These are phyloP conservation scores for Moesziomyces sp. DNA, from an alignment of 1,284 basidiomycete species.

Conservation along the genomic window DNA sequence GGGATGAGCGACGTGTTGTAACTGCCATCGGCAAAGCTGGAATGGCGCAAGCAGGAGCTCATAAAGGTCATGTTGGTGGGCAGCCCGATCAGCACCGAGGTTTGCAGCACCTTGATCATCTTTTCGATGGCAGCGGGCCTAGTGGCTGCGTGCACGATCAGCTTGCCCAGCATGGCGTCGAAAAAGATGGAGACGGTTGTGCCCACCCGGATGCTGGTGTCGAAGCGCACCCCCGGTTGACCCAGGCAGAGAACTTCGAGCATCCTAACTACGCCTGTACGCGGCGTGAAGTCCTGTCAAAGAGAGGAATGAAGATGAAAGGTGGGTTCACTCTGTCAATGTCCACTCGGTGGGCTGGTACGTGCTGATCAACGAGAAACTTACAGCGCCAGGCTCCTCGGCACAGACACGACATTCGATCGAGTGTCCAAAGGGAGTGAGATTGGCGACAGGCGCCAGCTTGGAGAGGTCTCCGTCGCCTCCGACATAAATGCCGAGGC, in stretches of 20 bases:
- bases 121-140: constrained; percentile 69
- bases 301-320: no score
- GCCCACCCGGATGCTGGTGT: constrained; percentile 71
- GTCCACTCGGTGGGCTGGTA: no score
- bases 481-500: constrained; percentile 15
- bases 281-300: constrained; percentile 72
- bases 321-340: no score
- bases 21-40: constrained; percentile 1
- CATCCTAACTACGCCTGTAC: constrained; percentile 74
- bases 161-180: constrained; percentile 72
- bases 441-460: constrained; percentile 62
- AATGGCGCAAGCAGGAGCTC: constrained; percentile 5
- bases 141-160: constrained; percentile 70
- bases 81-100: constrained; percentile 1
- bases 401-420: constrained; percentile 77
- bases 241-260: constrained; percentile 7
- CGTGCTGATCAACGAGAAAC: no score
- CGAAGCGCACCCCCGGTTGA: constrained; percentile 72
- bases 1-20: constrained; percentile 8
- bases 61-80: constrained; percentile 5
- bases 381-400: constrained; percentile 73
- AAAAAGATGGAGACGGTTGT: constrained; percentile 73
- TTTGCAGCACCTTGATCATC: constrained; percentile 7
- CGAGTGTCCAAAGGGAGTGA: constrained; percentile 66
- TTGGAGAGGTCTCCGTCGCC: constrained; percentile 68